These are phyloP conservation scores for Castanea sativa DNA, from an alignment of 306 rosid species.

Conservation along the genomic window DNA sequence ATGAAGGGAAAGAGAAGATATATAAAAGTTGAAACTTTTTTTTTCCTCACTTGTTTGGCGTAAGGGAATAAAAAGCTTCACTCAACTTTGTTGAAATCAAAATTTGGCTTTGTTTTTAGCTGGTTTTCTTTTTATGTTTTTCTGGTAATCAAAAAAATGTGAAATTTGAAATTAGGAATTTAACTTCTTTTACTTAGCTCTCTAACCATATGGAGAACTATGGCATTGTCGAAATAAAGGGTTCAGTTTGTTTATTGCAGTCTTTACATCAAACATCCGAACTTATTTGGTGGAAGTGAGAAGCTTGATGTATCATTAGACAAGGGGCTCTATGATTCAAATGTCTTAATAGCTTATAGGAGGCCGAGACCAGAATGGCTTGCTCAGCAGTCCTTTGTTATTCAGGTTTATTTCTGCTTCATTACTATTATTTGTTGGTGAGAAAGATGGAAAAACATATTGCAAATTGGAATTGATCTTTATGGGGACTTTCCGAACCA, in stretches of 20 bases:
- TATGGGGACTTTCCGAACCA: constrained; percentile 4
- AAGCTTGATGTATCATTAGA: constrained; percentile 87
- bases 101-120: too few relatives aligned
- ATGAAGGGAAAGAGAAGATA: too few relatives aligned
- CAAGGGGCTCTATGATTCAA: constrained; percentile 80
- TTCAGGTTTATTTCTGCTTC: constrained; percentile 50
- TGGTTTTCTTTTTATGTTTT: not conserved
- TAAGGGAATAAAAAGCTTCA: too few relatives aligned
- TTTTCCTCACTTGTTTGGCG: too few relatives aligned
- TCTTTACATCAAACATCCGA: constrained; percentile 86
- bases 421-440: not conserved
- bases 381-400: constrained; percentile 73
- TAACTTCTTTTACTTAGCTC: not conserved
- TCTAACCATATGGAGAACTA: not conserved
- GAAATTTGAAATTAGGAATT: not conserved
- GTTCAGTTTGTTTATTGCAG: constrained; percentile 32
- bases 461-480: not conserved
- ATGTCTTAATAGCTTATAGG: constrained; percentile 68
- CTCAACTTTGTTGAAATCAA: too few relatives aligned
- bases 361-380: constrained; percentile 80
- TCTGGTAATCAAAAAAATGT: not conserved
- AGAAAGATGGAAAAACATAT: not conserved
- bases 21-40: too few relatives aligned
- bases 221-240: not conserved
- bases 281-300: constrained; percentile 92